These are phyloP conservation scores for Gomphus bonarii DNA, from an alignment of 1,284 basidiomycete genomes.

Conservation along the genomic window DNA sequence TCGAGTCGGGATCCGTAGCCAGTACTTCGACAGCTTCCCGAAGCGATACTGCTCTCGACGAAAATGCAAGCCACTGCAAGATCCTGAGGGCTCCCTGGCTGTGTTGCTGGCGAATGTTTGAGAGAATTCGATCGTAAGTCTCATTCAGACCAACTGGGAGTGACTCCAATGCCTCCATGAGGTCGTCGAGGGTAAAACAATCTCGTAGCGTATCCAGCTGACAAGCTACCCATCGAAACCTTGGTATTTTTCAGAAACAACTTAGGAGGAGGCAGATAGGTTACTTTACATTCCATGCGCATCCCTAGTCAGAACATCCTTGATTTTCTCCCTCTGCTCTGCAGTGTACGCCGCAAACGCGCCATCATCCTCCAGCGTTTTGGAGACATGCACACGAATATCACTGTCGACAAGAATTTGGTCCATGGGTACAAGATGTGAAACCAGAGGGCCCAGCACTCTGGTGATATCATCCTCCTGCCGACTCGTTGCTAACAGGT, in stretches of 20 bases:
- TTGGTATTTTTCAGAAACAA: neutral
- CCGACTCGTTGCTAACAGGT: neutral
- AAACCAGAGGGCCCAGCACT: neutral
- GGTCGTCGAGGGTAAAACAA: neutral
- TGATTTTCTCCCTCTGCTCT: neutral
- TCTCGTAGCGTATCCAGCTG: slow-evolving; percentile 1
- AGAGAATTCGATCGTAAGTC: neutral
- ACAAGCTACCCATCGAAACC: neutral
- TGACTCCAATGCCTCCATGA: neutral
- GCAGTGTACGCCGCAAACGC: neutral
- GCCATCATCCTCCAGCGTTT: neutral
- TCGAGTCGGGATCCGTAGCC: neutral
- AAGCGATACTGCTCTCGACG: neutral
- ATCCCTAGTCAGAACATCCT: neutral
- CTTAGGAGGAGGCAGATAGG: neutral
- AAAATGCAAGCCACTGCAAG: neutral
- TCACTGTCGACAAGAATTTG: neutral
- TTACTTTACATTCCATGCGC: neutral
- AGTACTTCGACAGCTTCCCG: neutral
- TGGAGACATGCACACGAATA: neutral
- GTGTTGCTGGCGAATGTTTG: neutral
- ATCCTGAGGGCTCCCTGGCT: neutral
- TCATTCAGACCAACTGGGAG: neutral
- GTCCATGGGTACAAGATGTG: neutral
- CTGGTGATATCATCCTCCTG: neutral